Evolutionary conservation across 352 stramenopile genomes (phyloP), one percentile per base, ranked within the genome.

Genomic region (Phytophthora quininea): DNA sequence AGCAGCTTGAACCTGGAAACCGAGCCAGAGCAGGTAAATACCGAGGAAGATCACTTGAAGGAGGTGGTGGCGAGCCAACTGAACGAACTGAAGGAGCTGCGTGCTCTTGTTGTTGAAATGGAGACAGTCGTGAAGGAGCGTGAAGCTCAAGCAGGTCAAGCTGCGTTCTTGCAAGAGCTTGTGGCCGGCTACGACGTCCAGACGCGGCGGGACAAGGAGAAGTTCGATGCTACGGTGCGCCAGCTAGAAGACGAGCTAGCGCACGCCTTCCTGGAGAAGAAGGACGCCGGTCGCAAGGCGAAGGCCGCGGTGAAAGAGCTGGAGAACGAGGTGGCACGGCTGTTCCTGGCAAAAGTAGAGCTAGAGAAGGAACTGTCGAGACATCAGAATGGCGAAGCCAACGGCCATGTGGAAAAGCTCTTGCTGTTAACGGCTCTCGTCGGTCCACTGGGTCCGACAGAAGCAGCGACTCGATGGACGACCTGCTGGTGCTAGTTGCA

Each of bases 401-500:
- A 12, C 2, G 54, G 15, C 27, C 47, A 64, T 38, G n/a, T 29
- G 49, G 58, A 38, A 19, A 73, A 31, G 12, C 47, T 6, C 11
- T 46, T 27, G 38, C 30, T 38, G 47, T 12, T 37, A 62, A 74
- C 40, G 57, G 46, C 56, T 69, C 63, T 11, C 54, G 47, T 45
- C 37, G 49, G n/a, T 72, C 55, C 2, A 40, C 45, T 32, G 49
- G 54, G 14, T 71, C 50, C 6, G 48, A 71, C 9, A 67, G 40
- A 38, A 64, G 62, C 53, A 67, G 64, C 37, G 51, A 70, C 32
- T 75, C 69, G 31, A 77, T 89, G 11, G 73, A 89, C 12, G 84
- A 92, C 31, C 52, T 89, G 47, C 66, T 87, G 30, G 76, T 92
- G 7, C 64, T 92, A 19, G 66, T 90, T 9, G 82, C 84, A 51